phyloP scores from a whole-genome alignment of 768 basidiomycete species.

The Rhodotorula graminis region DNA sequence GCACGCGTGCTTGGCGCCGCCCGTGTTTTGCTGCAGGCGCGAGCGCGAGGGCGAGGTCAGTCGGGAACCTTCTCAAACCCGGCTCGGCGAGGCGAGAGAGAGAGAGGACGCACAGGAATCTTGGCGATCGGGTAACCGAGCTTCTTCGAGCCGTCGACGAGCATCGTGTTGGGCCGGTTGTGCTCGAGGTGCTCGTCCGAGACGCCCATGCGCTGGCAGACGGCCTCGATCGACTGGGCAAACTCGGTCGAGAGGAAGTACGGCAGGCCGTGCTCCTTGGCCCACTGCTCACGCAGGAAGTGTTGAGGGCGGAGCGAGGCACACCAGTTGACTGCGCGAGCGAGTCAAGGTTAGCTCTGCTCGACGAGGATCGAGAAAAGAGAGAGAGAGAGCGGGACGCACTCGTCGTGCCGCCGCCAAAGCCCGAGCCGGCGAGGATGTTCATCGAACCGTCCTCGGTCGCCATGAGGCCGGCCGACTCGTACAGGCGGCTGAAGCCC shows the following conservation, averaged over 20 bases:
- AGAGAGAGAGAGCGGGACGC: not conserved
- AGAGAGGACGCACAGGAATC: slow-evolving; percentile 18
- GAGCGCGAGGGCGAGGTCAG: too few species aligned
- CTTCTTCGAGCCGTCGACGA: slow-evolving; percentile 25
- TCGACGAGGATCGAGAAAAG: not conserved
- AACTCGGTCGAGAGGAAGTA: slow-evolving; percentile 38
- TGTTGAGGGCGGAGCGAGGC: slow-evolving; percentile 43
- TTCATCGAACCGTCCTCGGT: slow-evolving; percentile 40
- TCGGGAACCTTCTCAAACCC: not conserved
- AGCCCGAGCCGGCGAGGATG: slow-evolving; percentile 38
- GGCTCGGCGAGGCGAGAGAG: not conserved
- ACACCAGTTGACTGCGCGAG: slow-evolving; percentile 43
- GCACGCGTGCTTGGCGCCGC: slow-evolving; percentile 34
- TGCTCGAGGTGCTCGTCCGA: slow-evolving; percentile 36
- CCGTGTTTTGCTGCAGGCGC: slow-evolving; percentile 37
- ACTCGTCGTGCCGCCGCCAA: slow-evolving; percentile 43
- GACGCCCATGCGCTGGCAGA: slow-evolving; percentile 40
- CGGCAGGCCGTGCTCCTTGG: slow-evolving; percentile 39
- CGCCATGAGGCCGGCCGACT: slow-evolving; percentile 40
- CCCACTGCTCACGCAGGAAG: slow-evolving; percentile 44
- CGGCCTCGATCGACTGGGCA: slow-evolving; percentile 34
- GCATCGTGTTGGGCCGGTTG: slow-evolving; percentile 31
- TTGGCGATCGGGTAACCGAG: slow-evolving; percentile 27
- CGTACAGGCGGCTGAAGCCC: slow-evolving; percentile 27
- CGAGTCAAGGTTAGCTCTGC: not conserved